Percentiles rank a stretch among this genome's conserved stretches.
Conservation (phyloP, 164 flowering plant species). For the Dillenia turbinata region DNA sequence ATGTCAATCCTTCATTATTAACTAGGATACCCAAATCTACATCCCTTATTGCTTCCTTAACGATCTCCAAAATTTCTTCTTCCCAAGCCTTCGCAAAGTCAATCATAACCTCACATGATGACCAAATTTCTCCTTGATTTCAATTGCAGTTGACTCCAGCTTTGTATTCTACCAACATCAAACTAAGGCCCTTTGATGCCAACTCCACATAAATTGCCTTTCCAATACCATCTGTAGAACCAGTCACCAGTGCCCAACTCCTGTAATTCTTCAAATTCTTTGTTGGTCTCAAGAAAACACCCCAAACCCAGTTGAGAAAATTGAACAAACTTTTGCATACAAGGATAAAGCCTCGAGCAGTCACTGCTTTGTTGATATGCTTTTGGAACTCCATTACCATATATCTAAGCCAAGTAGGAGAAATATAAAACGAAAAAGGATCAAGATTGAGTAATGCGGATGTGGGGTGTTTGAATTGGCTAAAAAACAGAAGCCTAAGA, state of each 20-base stretch:
- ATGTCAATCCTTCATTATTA: conserved; percentile 46
- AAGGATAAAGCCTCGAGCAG: conserved; percentile 7
- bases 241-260: conserved; percentile 55
- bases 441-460: no score
- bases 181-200: conserved; percentile 43
- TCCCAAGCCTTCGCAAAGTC: conserved; percentile 23
- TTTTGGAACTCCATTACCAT: no score
- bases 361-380: no score
- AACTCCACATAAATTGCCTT: conserved; percentile 44
- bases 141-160: conserved; percentile 18
- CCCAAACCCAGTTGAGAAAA: conserved; percentile 13
- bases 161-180: conserved; percentile 43
- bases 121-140: conserved; percentile 15
- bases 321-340: conserved; percentile 2
- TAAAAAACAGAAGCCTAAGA: no score
- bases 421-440: no score
- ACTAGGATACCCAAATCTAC: conserved; percentile 56
- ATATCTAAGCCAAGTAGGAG: no score
- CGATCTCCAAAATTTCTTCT: conserved; percentile 18
- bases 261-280: conserved; percentile 41
- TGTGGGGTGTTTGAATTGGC: no score
- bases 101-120: conserved; percentile 15
- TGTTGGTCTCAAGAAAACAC: conserved; percentile 31
- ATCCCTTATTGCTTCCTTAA: conserved; percentile 25
- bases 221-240: conserved; percentile 64